Conservation (phyloP, 1,284 basidiomycete species). For the Melampsora larici-populina region DNA sequence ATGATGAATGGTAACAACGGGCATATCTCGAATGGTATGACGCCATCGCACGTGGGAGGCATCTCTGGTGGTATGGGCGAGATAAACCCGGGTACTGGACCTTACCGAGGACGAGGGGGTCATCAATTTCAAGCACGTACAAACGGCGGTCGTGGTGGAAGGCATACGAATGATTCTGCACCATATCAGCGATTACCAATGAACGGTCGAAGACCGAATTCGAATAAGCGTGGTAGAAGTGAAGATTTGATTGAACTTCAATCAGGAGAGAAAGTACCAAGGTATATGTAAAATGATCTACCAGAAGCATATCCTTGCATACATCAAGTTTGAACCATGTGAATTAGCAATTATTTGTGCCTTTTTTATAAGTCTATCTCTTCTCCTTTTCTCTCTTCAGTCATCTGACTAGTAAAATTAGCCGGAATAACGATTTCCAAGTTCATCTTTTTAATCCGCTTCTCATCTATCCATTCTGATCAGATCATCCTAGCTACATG, state of each 20-base stretch:
- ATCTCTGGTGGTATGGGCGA: constrained; percentile 5
- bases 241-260: constrained; percentile 72
- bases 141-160: constrained; percentile 41
- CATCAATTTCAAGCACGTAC: constrained; percentile 40
- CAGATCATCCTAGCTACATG: too few species aligned
- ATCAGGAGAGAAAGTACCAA: constrained; percentile 37
- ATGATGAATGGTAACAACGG: constrained; percentile 42
- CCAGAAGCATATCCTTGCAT: too few species aligned
- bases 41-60: neutral
- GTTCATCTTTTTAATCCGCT: too few species aligned
- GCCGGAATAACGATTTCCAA: too few species aligned
- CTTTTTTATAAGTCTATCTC: too few species aligned
- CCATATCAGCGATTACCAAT: constrained; percentile 76
- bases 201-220: constrained; percentile 65
- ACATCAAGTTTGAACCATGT: too few species aligned
- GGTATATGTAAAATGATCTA: constrained; percentile 22
- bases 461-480: too few species aligned
- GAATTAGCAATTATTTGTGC: too few species aligned
- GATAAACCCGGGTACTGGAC: constrained; percentile 16
- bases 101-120: neutral
- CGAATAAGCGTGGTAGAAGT: constrained; percentile 70
- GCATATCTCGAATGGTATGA: constrained; percentile 11
- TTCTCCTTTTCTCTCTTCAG: too few species aligned
- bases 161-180: constrained; percentile 60
- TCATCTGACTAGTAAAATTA: too few species aligned